phyloP scores from a whole-genome alignment of 805 yeast species.

The Schwanniomyces polymorphus region DNA sequence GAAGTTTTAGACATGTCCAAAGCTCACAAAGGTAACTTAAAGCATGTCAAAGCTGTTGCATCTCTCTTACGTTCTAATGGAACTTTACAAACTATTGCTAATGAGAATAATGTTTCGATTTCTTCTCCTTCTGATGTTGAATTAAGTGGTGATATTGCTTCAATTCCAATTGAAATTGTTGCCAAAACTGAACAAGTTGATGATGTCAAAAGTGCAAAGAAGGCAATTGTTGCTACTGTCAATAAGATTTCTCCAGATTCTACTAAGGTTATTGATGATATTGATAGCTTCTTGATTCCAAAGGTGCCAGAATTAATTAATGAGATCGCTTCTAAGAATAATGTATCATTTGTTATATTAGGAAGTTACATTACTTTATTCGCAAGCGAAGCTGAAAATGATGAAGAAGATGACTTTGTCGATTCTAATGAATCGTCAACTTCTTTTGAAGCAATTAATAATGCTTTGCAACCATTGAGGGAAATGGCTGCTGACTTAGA shows the following conservation, averaged over 20 bases:
- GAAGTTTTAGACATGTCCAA: slow-evolving; percentile 78
- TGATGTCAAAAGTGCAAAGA: slow-evolving; percentile 61
- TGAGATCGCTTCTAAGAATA: slow-evolving; percentile 41
- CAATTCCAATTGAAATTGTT: slow-evolving; percentile 63
- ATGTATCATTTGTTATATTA: slow-evolving; percentile 60
- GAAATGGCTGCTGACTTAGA: slow-evolving; percentile 55
- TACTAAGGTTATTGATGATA: slow-evolving; percentile 57
- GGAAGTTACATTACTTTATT: slow-evolving; percentile 57
- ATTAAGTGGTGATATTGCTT: slow-evolving; percentile 38
- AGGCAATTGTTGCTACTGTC: slow-evolving; percentile 69
- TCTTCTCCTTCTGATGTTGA: slow-evolving; percentile 37
- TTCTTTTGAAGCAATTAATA: slow-evolving; percentile 55
- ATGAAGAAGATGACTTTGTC: slow-evolving; percentile 62
- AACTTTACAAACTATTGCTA: slow-evolving; percentile 42
- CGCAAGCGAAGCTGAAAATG: slow-evolving; percentile 39
- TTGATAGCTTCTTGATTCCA: slow-evolving; percentile 60
- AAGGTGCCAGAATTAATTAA: slow-evolving; percentile 45
- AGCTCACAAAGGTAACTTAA: slow-evolving; percentile 80
- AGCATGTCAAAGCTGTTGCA: slow-evolving; percentile 77
- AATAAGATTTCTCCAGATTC: slow-evolving; percentile 70
- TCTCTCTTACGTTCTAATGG: slow-evolving; percentile 60
- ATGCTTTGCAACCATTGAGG: slow-evolving; percentile 58
- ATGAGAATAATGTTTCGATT: slow-evolving; percentile 33
- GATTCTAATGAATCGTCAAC: slow-evolving; percentile 61
- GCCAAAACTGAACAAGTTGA: slow-evolving; percentile 48